Conservation (phyloP, 805 yeast species). For the Pichia paraexigua region DNA sequence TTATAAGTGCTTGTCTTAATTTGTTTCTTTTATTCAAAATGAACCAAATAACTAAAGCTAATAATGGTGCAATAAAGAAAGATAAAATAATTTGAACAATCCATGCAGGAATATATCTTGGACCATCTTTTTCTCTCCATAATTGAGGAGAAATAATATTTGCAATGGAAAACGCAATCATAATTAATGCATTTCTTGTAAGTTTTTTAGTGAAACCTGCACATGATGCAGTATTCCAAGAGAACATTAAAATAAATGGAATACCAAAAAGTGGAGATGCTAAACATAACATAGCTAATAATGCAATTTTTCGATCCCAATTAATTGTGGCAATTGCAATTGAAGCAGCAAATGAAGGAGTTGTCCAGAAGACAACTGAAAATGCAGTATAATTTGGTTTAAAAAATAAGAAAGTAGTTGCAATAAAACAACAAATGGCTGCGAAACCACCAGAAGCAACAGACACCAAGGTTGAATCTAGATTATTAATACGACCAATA, state of each 20-base stretch:
- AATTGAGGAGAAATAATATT: slow-evolving; percentile 51
- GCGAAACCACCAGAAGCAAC: slow-evolving; percentile 48
- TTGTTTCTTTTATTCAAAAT: slow-evolving; percentile 39
- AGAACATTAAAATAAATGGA: slow-evolving; percentile 21
- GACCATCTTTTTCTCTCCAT: slow-evolving; percentile 43
- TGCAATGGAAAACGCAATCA: slow-evolving; percentile 41
- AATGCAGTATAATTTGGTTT: slow-evolving; percentile 32
- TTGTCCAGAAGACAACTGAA: slow-evolving; percentile 14
- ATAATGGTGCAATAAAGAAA: slow-evolving; percentile 37
- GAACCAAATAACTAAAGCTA: slow-evolving; percentile 36
- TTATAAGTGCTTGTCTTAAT: slow-evolving; percentile 11
- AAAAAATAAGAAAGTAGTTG: slow-evolving; percentile 29
- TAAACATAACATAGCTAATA: slow-evolving; percentile 40
- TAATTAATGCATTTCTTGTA: slow-evolving; percentile 39
- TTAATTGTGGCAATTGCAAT: slow-evolving; percentile 31
- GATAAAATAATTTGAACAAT: slow-evolving; percentile 48
- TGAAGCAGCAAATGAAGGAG: slow-evolving; percentile 28
- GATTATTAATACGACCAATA: slow-evolving; percentile 31
- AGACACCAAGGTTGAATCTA: slow-evolving; percentile 43
- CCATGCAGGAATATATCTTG: slow-evolving; percentile 45
- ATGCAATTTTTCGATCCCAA: slow-evolving; percentile 37
- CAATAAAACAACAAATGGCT: slow-evolving; percentile 31
- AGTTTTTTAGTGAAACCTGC: slow-evolving; percentile 45
- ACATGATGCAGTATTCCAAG: slow-evolving; percentile 25
- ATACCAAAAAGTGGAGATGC: slow-evolving; percentile 34